Evolutionary conservation across 768 basidiomycete genomes (phyloP).

Genomic region (Phaffia australis): DNA sequence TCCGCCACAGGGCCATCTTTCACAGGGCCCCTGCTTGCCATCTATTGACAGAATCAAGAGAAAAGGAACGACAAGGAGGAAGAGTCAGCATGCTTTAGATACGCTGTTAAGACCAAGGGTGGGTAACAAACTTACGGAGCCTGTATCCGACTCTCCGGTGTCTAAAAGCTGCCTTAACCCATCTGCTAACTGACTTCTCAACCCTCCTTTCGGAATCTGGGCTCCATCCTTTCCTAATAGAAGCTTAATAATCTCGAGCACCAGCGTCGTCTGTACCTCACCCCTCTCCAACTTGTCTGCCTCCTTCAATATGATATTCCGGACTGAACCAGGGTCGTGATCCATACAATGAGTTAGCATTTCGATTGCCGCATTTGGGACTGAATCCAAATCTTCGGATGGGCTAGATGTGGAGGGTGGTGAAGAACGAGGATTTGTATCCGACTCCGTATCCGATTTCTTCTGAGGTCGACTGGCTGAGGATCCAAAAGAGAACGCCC

Average conservation of each 20-base stretch:
- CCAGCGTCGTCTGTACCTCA: constrained; percentile 46
- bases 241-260: constrained; percentile 63
- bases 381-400: constrained; percentile 32
- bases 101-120: too few relatives aligned
- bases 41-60: background rate
- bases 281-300: constrained; percentile 43
- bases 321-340: constrained; percentile 77
- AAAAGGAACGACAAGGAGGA: background rate
- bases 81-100: background rate
- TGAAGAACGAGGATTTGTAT: background rate
- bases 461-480: background rate
- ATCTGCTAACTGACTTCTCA: constrained; percentile 85
- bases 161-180: constrained; percentile 73
- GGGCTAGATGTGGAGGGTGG: background rate
- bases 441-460: background rate
- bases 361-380: constrained; percentile 76
- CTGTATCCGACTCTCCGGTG: constrained; percentile 39
- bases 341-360: constrained; percentile 75
- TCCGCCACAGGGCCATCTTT: constrained; percentile 73
- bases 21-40: constrained; percentile 25
- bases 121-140: background rate
- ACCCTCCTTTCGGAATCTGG: constrained; percentile 24
- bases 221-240: constrained; percentile 64
- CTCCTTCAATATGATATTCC: constrained; percentile 59
- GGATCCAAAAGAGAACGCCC: constrained; percentile 50